Conservation (phyloP, 768 basidiomycete genomes). For the Amanita thiersii region DNA sequence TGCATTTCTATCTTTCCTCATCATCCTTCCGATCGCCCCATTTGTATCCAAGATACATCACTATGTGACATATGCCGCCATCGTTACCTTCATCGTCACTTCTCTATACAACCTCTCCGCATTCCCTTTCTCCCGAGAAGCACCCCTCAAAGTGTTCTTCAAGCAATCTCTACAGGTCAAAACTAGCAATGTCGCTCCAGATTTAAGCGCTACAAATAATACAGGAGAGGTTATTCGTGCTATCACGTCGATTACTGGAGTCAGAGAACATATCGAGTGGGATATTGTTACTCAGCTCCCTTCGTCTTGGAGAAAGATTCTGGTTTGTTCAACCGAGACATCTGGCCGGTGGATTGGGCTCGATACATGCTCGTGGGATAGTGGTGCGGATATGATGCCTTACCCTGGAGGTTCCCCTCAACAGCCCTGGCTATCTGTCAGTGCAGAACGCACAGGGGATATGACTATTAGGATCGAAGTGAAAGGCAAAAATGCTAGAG, state of each 20-base stretch:
- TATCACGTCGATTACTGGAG: constrained; percentile 37
- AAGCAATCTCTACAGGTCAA: constrained; percentile 48
- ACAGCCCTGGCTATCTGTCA: constrained; percentile 35
- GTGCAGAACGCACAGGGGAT: constrained; percentile 28
- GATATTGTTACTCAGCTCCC: constrained; percentile 43
- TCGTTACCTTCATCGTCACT: constrained; percentile 34
- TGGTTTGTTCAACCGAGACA: constrained; percentile 21
- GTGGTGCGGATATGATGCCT: constrained; percentile 23
- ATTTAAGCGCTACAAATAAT: constrained; percentile 13
- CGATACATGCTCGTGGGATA: constrained; percentile 41
- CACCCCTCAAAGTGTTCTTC: constrained; percentile 69
- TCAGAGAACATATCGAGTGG: constrained; percentile 30
- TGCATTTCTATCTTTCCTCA: constrained; percentile 37
- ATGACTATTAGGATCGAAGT: constrained; percentile 42
- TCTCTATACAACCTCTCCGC: constrained; percentile 34
- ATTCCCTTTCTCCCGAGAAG: constrained; percentile 55
- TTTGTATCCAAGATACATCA: constrained; percentile 47
- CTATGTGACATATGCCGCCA: constrained; percentile 17
- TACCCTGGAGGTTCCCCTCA: constrained; percentile 22
- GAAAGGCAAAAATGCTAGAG: constrained; percentile 51
- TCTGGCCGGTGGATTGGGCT: constrained; percentile 24
- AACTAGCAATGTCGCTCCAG: constrained; percentile 14
- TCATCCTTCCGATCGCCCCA: constrained; percentile 54
- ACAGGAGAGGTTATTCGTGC: constrained; percentile 17
- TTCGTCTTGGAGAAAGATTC: constrained; percentile 31